Base-by-base conservation (phyloP, 768 basidiomycete genomes). In the Suillus tomentosus region DNA sequence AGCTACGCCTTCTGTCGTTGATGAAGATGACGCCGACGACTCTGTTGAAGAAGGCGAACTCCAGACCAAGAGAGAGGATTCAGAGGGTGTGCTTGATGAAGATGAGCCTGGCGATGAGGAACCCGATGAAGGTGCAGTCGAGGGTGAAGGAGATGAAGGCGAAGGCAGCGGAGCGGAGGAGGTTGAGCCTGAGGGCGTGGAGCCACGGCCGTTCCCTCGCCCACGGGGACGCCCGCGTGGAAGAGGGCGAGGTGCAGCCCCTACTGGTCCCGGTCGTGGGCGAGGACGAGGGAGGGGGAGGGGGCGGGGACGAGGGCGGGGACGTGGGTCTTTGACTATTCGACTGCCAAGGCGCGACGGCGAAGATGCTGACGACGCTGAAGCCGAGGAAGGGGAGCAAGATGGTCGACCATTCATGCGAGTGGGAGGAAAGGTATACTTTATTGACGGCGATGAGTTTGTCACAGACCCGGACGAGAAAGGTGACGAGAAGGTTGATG, bases 401-500 rank as follows among this genome's bases (percentile, higher is more conserved):
- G 73, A 69, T 17, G 89, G 88, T 0, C 91, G 90, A 67, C 87
- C 89, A 1, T 92, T 89, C 79, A 79, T 87, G 42, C 85, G 82
- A 71, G 85, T 97, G 68, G 87, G 89, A 43, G 94, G 90, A 11
- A 82, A 86, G 67, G 82, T 86, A 6, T 91, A 90, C 73, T 79
- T 89, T 54, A 89, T 97, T 59, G 91, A 94, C 42, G 90, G 91
- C 53, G 96, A 99, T 73, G 96, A 98, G 78, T 88, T 95, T 67
- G 78, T 91, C 56, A 90, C 94, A 7, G 87, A 88, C 2, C 85
- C 94, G 55, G 91, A 98, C 71, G 82, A 86, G 60, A 93, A 89
- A 68, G 97, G 96, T 6, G 90, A 98, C 76, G 84, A 88, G 65
- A 99, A 99, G 80, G 91, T 99, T 27, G 96, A 98, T 72, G 79